A percentile compares a stretch with the other conserved stretches of the same genome.
phyloP scores from a whole-genome alignment of 140 eudicot genomes.

The Cichorium intybus region DNA sequence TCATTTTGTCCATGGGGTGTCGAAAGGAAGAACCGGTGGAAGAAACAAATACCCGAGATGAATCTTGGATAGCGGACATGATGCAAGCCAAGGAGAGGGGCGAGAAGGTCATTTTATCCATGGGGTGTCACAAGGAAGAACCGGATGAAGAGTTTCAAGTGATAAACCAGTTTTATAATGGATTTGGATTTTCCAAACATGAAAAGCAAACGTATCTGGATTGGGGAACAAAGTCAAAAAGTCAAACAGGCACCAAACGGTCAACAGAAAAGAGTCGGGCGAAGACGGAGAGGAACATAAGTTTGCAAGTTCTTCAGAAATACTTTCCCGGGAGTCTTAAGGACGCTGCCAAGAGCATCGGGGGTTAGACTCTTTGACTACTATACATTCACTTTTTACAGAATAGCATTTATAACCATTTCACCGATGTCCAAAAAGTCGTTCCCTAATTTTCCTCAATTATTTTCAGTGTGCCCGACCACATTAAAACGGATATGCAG shows the following conservation, averaged over 20 bases:
- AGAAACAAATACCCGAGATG: conserved; percentile 27
- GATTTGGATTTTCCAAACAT: conserved; percentile 20
- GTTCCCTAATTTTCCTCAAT: neutral
- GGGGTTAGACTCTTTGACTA: conserved; percentile 51
- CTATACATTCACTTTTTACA: too few species aligned
- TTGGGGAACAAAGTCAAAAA: conserved; percentile 32
- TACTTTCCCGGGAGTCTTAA: conserved; percentile 71
- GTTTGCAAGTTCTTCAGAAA: conserved; percentile 57
- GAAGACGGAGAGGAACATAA: conserved; percentile 48
- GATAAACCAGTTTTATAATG: conserved; percentile 27
- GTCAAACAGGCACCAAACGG: conserved; percentile 25
- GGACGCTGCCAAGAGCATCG: conserved; percentile 70
- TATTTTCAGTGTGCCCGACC: conserved; percentile 60
- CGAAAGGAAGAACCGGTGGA: neutral
- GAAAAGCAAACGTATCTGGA: conserved; percentile 36
- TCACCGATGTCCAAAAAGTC: neutral
- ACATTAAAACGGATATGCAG: conserved; percentile 71
- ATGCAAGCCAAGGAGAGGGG: conserved; percentile 57
- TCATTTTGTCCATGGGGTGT: neutral
- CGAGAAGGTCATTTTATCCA: conserved; percentile 42
- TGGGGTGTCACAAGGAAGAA: conserved; percentile 59
- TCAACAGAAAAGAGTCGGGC: conserved; percentile 36
- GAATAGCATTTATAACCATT: too few species aligned
- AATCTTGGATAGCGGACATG: conserved; percentile 57
- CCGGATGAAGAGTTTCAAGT: conserved; percentile 51